Conservation (phyloP, 139 green algal species). For the Auxenochlorella protothecoides region DNA sequence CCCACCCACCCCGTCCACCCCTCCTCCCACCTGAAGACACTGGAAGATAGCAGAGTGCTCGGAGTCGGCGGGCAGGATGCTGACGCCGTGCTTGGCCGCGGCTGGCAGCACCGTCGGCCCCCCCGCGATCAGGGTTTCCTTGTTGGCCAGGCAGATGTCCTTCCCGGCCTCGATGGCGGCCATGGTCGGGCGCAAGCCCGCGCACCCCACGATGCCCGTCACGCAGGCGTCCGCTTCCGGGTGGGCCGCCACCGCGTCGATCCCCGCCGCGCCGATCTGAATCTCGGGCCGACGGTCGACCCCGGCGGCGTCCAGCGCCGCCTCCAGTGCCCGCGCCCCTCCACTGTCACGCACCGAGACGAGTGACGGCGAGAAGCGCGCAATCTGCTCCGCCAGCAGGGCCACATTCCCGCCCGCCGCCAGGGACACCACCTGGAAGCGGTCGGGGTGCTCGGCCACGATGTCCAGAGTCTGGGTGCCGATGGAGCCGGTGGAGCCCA, state of each 20-base stretch:
- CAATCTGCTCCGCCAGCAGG: conserved; percentile 76
- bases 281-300: conserved; percentile 76
- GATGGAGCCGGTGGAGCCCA: conserved; percentile 93
- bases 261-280: conserved; percentile 74
- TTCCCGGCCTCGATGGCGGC: conserved; percentile 93
- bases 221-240: conserved; percentile 32
- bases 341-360: conserved; percentile 68
- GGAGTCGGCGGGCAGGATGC: conserved; percentile 93
- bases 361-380: conserved; percentile 77
- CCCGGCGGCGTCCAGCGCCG: conserved; percentile 46
- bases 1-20: neutral
- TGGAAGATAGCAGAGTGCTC: conserved; percentile 99
- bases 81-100: conserved; percentile 76
- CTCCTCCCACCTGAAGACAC: conserved; percentile 57
- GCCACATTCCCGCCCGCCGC: conserved; percentile 86
- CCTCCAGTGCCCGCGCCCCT: conserved; percentile 41
- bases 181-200: conserved; percentile 89
- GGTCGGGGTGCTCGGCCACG: conserved; percentile 83
- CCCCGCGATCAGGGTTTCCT: conserved; percentile 96
- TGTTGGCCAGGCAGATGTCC: conserved; percentile 99
- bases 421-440: conserved; percentile 86
- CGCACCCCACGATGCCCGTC: conserved; percentile 94
- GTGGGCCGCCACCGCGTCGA: conserved; percentile 42
- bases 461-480: conserved; percentile 99
- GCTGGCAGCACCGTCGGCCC: conserved; percentile 89